These are phyloP conservation scores for Stereum hirsutum DNA, from an alignment of 1,284 basidiomycete species.

Conservation along the genomic window DNA sequence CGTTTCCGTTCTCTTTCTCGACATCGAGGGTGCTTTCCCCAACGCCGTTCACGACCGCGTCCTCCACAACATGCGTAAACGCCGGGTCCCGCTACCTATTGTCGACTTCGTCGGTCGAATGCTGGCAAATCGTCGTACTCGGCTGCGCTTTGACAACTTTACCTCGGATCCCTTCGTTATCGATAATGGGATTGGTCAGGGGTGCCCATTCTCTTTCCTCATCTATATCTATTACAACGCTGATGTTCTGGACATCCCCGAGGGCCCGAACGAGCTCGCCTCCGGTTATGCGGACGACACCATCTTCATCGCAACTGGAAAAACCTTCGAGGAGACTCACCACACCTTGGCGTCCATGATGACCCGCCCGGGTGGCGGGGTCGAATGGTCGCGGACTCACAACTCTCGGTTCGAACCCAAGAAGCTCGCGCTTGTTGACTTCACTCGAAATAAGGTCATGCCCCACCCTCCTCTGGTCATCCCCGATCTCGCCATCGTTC, in stretches of 20 bases:
- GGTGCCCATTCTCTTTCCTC: conserved; percentile 19
- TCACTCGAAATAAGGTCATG: neutral
- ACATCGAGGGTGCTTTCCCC: neutral
- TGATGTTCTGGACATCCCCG: conserved; percentile 15
- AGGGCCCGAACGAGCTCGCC: neutral
- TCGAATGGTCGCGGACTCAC: conserved; percentile 10
- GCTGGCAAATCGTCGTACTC: neutral
- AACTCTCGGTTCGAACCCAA: conserved; percentile 7
- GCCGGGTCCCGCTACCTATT: neutral
- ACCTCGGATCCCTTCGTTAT: conserved; percentile 10
- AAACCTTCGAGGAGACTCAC: neutral
- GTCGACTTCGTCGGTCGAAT: neutral
- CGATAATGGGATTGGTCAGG: conserved; percentile 20
- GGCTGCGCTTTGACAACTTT: conserved; percentile 2
- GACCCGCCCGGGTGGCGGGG: conserved; percentile 1
- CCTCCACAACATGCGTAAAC: neutral
- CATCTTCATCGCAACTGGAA: neutral
- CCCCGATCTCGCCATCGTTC: neutral
- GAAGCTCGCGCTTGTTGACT: conserved; percentile 5
- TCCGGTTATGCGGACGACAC: conserved; percentile 2
- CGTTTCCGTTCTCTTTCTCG: neutral
- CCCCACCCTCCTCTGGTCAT: neutral
- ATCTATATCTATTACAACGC: conserved; percentile 21
- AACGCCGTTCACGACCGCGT: neutral
- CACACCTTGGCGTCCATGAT: conserved; percentile 6